Conservation (phyloP, 2,329 filamentous ascomycete genomes). For the Colletotrichum ledebouriae region DNA sequence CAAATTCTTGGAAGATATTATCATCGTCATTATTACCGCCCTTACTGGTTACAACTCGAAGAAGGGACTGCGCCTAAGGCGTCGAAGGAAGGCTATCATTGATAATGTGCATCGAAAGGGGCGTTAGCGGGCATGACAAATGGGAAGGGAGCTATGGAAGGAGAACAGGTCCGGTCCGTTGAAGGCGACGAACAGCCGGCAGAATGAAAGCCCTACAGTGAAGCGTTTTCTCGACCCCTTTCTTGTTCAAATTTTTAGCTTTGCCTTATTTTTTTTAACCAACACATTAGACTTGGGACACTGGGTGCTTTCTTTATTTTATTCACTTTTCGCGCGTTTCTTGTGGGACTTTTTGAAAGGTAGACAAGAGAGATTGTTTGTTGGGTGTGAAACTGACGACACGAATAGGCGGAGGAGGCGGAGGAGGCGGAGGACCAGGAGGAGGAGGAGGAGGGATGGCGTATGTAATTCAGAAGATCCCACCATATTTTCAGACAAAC, state of each 20-base stretch:
- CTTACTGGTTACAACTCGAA: neutral
- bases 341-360: neutral
- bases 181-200: too few species aligned
- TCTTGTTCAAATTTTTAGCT: neutral
- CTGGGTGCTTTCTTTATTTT: neutral
- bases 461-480: too few species aligned
- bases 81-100: neutral
- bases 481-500: too few species aligned
- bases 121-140: conserved; percentile 36
- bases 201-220: too few species aligned
- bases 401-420: too few species aligned
- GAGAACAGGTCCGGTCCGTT: too few species aligned
- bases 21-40: neutral
- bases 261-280: neutral
- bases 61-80: neutral
- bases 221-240: too few species aligned
- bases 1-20: too few species aligned
- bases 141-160: neutral
- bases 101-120: conserved; percentile 27
- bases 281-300: conserved; percentile 26
- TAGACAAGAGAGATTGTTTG: neutral
- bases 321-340: neutral
- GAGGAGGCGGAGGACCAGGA: too few species aligned
- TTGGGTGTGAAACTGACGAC: too few species aligned
- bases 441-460: too few species aligned